A percentile compares a stretch with the other conserved stretches of the same genome.
Evolutionary conservation across 2,329 filamentous ascomycete species (phyloP).

Genomic region (Diaporthe sp.): DNA sequence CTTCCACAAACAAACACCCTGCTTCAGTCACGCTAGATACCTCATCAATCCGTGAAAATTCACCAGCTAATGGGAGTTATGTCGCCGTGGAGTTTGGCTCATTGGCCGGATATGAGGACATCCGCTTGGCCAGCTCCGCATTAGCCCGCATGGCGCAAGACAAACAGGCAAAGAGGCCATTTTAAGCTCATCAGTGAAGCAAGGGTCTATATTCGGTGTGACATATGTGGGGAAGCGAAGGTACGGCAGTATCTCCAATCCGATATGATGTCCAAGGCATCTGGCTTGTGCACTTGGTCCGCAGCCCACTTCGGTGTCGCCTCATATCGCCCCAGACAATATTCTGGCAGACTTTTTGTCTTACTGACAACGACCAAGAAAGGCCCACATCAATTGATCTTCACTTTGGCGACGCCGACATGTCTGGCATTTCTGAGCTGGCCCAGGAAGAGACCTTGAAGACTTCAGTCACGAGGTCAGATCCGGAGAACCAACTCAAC

Average conservation of each 20-base stretch:
- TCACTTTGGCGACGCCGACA: neutral
- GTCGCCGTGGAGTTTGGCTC: neutral
- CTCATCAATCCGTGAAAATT: no score
- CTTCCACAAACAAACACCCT: neutral
- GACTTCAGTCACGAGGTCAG: conserved; percentile 16
- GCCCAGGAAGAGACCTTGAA: conserved; percentile 10
- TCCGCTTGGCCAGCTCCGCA: neutral
- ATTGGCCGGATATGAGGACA: neutral
- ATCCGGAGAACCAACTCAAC: conserved; percentile 24
- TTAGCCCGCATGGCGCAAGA: conserved; percentile 15
- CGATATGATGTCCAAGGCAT: no score
- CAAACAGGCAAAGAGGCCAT: neutral
- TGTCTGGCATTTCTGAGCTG: conserved; percentile 16
- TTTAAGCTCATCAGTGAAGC: conserved; percentile 9
- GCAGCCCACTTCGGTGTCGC: neutral
- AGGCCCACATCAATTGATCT: neutral
- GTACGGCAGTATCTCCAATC: no score
- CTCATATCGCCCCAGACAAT: neutral
- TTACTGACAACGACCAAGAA: neutral
- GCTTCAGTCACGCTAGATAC: neutral
- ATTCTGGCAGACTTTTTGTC: no score
- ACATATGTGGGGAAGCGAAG: neutral
- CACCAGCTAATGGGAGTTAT: neutral
- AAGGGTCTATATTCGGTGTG: neutral
- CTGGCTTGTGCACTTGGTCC: neutral